Conservation (phyloP, 148 eudicot species). For the Drosera capensis region DNA sequence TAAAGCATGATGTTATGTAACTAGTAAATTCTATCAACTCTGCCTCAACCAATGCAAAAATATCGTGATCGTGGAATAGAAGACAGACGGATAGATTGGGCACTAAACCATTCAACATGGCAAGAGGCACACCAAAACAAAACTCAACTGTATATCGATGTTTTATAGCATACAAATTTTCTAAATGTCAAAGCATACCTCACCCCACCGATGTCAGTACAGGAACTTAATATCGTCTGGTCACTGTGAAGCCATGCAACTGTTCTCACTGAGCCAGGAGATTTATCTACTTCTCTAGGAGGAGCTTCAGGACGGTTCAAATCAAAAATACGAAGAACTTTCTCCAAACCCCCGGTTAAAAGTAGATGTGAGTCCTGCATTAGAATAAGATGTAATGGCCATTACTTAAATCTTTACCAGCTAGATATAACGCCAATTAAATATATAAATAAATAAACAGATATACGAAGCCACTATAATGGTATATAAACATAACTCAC, state of each 20-base stretch:
- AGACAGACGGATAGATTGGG: too few relatives aligned
- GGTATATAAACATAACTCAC: too few relatives aligned
- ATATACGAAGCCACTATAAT: too few relatives aligned
- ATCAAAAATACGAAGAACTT: constrained; percentile 77
- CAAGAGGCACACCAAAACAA: too few relatives aligned
- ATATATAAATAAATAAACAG: not conserved
- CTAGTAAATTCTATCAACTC: not conserved
- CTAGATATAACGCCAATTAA: not conserved
- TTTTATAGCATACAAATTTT: too few relatives aligned
- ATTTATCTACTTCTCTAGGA: constrained; percentile 78
- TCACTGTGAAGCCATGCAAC: constrained; percentile 92
- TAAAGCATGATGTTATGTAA: not conserved
- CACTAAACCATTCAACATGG: too few relatives aligned
- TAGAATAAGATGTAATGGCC: not conserved
- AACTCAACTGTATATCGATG: too few relatives aligned
- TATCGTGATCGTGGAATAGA: too few relatives aligned
- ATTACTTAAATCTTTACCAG: not conserved
- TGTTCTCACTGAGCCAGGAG: constrained; percentile 93
- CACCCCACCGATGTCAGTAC: constrained; percentile 80
- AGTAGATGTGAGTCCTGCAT: constrained; percentile 53
- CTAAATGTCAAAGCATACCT: constrained; percentile 43
- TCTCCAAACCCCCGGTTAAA: constrained; percentile 89
- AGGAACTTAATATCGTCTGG: constrained; percentile 83
- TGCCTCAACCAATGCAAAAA: too few relatives aligned
- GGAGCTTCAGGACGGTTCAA: constrained; percentile 79